Base-by-base conservation (phyloP, 2,329 filamentous ascomycete genomes). In the Rhynchosporium agropyri region DNA sequence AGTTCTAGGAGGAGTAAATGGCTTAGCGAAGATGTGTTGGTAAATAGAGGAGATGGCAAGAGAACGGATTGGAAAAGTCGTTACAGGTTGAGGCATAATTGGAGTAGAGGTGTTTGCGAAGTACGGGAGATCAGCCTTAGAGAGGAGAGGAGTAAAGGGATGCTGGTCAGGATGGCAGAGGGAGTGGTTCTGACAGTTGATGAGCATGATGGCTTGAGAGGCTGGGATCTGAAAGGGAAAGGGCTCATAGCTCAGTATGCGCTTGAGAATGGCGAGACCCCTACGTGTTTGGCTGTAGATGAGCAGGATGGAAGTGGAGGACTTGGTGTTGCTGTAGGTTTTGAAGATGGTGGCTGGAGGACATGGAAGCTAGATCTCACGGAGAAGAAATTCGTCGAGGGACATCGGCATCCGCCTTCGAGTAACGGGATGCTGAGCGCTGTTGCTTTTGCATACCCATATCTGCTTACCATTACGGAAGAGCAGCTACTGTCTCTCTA, bases 1-100 rank as follows among this genome's bases (percentile, higher is more conserved):
- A 71, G 73, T 65, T 70, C 78, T 79, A 83, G 82, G 78, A 70
- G 78, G 78, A 75, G 73, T 69, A 77, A 78, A 79, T 80, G 80
- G 81, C 79, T 83, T 75, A 77, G 75, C 64, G 75, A 74, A 65
- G 70, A 72, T 57, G 69, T 54, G 6, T 45, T 74, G 31, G 63
- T 74, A 36, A 71, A 67, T 54, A 65, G 69, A 20, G 57, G 45
- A 10, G 69, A 72, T 63, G 72, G 69, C 0, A 67, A 68, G 58
- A 67, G 77, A 26, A 87, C 84, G 53, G 85, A 95, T 72, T 97
- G 93, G 93, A 96, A 96, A 79, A 84, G 85, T 65, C 90, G 95
- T 71, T 98, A 96, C 76, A 91, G 89, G 71, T 80, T 97, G 56
- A 84, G 91, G 51, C 90, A 97, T 74, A 98, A 98, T 77, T 98